phyloP scores from a whole-genome alignment of 805 yeast genomes.

The Starmerella gropengiesseri region DNA sequence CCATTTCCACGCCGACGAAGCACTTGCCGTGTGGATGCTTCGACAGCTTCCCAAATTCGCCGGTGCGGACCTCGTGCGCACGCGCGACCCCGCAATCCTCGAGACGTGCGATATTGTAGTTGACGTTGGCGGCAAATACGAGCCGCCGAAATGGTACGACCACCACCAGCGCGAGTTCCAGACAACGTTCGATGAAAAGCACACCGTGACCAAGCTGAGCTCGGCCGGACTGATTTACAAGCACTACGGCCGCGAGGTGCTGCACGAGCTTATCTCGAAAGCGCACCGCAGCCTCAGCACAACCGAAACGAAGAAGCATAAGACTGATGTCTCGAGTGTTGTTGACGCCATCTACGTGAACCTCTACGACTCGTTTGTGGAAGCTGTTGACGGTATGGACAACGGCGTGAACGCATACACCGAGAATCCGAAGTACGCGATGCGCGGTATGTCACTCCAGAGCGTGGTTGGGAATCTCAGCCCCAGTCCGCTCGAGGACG shows the following conservation, averaged over 20 bases:
- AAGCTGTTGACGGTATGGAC: slow-evolving; percentile 87
- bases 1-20: slow-evolving; percentile 93
- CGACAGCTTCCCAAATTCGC: slow-evolving; percentile 56
- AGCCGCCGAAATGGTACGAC: slow-evolving; percentile 74
- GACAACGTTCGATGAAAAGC: slow-evolving; percentile 51
- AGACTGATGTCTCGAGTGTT: slow-evolving; percentile 36
- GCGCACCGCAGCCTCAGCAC: neutral
- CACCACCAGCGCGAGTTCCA: slow-evolving; percentile 92
- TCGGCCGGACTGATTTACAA: slow-evolving; percentile 92
- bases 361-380: slow-evolving; percentile 78
- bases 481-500: slow-evolving; percentile 72
- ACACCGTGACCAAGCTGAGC: slow-evolving; percentile 66
- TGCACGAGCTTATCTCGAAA: slow-evolving; percentile 32
- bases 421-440: slow-evolving; percentile 53
- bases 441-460: slow-evolving; percentile 64
- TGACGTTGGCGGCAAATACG: slow-evolving; percentile 89
- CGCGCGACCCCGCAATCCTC: slow-evolving; percentile 74
- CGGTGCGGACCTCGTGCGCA: slow-evolving; percentile 61
- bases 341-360: slow-evolving; percentile 58
- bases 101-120: slow-evolving; percentile 84
- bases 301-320: slow-evolving; percentile 2
- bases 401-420: slow-evolving; percentile 68
- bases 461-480: slow-evolving; percentile 67
- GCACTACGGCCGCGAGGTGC: slow-evolving; percentile 35
- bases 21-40: slow-evolving; percentile 83